A percentile compares a stretch with the other conserved stretches of the same genome.
Conservation (phyloP, 768 basidiomycete genomes). For the Trametes sanguinea region DNA sequence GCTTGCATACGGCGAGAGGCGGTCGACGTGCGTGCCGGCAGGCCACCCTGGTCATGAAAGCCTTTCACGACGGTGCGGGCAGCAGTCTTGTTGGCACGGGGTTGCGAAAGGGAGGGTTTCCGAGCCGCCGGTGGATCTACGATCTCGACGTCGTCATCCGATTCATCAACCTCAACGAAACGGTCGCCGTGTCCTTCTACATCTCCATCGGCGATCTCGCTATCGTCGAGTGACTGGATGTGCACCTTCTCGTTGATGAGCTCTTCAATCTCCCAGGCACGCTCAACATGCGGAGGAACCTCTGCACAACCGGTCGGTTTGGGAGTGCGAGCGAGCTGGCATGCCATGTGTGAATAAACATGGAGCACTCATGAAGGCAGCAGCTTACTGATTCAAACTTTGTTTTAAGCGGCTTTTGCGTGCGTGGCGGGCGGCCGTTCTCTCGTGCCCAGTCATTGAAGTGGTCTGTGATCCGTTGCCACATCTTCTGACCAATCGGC, state of each 20-base stretch:
- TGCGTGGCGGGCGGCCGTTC: background rate
- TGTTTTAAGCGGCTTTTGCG: background rate
- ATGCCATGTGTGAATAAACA: too few species aligned
- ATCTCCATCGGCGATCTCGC: background rate
- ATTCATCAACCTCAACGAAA: background rate
- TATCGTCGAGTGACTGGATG: background rate
- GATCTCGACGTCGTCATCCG: too few species aligned
- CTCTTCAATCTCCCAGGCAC: background rate
- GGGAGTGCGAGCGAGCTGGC: background rate
- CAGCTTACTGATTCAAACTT: background rate
- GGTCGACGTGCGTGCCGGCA: too few species aligned
- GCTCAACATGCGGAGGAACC: background rate
- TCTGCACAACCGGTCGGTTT: background rate
- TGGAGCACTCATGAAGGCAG: background rate
- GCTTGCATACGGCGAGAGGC: too few species aligned
- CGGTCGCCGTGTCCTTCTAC: background rate
- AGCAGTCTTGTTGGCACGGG: too few species aligned
- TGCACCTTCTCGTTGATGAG: background rate
- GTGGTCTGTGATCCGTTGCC: background rate
- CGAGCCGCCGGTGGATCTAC: too few species aligned
- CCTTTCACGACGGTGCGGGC: too few species aligned
- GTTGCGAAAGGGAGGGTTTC: too few species aligned
- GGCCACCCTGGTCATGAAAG: too few species aligned
- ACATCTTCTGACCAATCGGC: background rate
- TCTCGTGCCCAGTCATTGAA: conserved; percentile 1